Evolutionary conservation across 495 filamentous ascomycete genomes (phyloP), one percentile per base, ranked within the genome.

Genomic region (Polyplosphaeria fusca): DNA sequence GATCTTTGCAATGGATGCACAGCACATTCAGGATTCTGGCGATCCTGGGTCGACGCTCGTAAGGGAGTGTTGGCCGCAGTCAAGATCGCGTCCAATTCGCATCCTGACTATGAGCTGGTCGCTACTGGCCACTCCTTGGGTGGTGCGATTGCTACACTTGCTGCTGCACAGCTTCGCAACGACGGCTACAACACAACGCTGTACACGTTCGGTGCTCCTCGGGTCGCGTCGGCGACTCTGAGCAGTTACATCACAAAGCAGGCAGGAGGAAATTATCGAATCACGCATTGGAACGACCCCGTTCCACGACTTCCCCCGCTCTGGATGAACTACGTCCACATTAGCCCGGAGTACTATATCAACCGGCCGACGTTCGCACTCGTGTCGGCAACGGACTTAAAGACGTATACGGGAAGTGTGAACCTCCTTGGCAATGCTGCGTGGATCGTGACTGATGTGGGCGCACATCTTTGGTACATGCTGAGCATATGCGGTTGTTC

Each of bases 51-150:
- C 1, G 69, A 80, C 26, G 66, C 75, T 0, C 71, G 77, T 4
- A 49, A 70, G 0, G 68, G 67, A 14, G 69, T 76, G 16, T 32
- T 83, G 16, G 68, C 67, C 0, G 65, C 77, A 0, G 59, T 84
- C 14, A 66, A 76, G 22, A 47, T 60, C 3, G 67, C 76, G 14
- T 54, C 53, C 1, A 40, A 54, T 3, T 49, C 55, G 4, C 57
- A 86, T 61, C 75, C 83, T 0, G 64, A 55, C 19, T 86, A 83
- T 65, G 71, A 67, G 22, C 64, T 89, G 40, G 70, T 82, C 4
- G 61, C 81, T 20, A 85, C 82, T 0, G 86, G 87, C 3, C 86
- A 89, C 74, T 86, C 82, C 25, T 76, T 88, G 14, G 87, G 87
- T 19, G 87, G 67, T 38, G 85, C 86, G 3, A 69, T 89, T 23